Percentiles rank a stretch among this genome's conserved stretches.
Conservation (phyloP, 805 yeast genomes). For the Cyberlindnera maritima region DNA sequence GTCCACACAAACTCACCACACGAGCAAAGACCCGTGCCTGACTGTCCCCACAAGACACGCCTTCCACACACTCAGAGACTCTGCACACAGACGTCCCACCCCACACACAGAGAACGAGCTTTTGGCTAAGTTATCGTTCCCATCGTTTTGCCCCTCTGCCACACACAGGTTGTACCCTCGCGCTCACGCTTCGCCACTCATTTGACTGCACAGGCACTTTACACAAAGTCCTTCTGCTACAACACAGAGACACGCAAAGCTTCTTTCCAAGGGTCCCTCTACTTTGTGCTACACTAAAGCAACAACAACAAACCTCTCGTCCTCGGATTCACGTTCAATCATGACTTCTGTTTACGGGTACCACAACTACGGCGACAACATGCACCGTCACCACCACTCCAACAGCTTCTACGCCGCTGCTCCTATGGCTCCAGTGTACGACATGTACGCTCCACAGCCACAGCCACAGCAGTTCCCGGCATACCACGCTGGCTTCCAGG, state of each 20-base stretch:
- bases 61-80: not conserved
- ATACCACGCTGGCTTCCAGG: conserved; percentile 7
- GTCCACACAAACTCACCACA: conserved; percentile 2
- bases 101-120: conserved; percentile 31
- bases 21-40: conserved; percentile 2
- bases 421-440: conserved; percentile 3
- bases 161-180: too few species aligned
- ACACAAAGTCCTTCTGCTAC: too few species aligned
- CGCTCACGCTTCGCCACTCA: too few species aligned
- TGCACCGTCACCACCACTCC: conserved; percentile 3
- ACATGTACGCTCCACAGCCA: conserved; percentile 1
- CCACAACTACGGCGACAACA: conserved; percentile 12
- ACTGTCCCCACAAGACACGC: not conserved
- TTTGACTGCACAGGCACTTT: too few species aligned
- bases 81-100: too few species aligned
- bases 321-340: conserved; percentile 4
- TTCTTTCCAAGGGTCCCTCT: too few species aligned
- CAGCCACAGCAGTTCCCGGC: not conserved
- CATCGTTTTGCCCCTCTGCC: not conserved
- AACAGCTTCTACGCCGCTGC: conserved; percentile 7
- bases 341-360: conserved; percentile 26
- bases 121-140: conserved; percentile 41
- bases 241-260: too few species aligned
- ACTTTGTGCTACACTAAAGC: not conserved
- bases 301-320: not conserved